Evolutionary conservation across 2,329 filamentous ascomycete genomes (phyloP).

Genomic region (Aquanectria penicillioides): DNA sequence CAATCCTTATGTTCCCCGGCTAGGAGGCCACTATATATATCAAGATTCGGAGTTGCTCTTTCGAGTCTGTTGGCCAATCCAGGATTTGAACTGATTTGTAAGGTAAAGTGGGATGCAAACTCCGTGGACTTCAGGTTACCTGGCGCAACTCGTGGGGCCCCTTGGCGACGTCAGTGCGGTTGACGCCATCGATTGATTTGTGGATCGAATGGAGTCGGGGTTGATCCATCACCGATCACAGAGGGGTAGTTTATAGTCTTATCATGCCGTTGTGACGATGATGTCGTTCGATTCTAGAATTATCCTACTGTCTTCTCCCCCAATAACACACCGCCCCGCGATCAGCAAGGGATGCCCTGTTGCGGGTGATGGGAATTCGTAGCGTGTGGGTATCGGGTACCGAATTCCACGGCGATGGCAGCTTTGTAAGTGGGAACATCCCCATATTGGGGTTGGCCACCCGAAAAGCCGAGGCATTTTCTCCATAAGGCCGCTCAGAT

Average conservation of each 20-base stretch:
- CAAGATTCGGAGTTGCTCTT: too few species aligned
- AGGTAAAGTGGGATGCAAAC: constrained; percentile 2
- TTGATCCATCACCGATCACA: constrained; percentile 5
- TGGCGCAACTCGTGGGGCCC: constrained; percentile 13
- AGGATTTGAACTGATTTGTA: constrained; percentile 8
- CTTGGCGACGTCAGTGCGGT: neutral
- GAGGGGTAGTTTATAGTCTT: neutral
- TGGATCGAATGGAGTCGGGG: too few species aligned
- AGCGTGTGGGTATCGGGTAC: too few species aligned
- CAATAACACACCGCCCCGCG: neutral
- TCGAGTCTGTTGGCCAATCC: neutral
- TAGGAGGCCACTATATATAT: neutral
- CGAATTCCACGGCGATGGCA: constrained; percentile 14
- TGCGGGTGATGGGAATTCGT: too few species aligned
- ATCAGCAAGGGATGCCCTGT: neutral
- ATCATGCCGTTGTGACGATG: neutral
- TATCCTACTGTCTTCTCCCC: neutral
- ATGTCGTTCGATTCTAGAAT: neutral
- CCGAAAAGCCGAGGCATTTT: constrained; percentile 13
- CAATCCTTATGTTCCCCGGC: neutral
- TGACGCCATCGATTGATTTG: constrained; percentile 7
- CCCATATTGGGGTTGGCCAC: neutral
- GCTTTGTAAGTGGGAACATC: constrained; percentile 12
- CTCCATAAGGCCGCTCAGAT: neutral
- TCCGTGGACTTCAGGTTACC: constrained; percentile 1